A percentile compares a stretch with the other conserved stretches of the same genome.
Conservation (phyloP, 495 filamentous ascomycete species). For the Lophiostoma macrostomum region DNA sequence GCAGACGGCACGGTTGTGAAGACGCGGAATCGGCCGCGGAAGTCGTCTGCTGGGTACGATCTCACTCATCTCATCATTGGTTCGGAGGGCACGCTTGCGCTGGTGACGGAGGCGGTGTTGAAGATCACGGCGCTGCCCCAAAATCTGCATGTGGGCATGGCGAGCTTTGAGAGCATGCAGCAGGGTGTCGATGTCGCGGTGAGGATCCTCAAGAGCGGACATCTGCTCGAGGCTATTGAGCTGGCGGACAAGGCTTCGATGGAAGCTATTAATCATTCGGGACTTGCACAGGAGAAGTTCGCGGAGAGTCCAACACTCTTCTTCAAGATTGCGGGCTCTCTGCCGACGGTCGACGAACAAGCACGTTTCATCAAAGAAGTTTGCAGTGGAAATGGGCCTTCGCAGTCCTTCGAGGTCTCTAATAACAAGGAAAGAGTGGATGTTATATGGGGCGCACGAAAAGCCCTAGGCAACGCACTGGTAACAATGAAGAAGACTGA, state of each 20-base stretch:
- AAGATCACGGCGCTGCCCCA: constrained; percentile 76
- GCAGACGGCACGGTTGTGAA: constrained; percentile 90
- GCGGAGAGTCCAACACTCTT: constrained; percentile 83
- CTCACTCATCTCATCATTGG: constrained; percentile 80
- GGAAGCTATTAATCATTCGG: constrained; percentile 77
- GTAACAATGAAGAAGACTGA: constrained; percentile 51
- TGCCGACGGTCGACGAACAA: constrained; percentile 71
- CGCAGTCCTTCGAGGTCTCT: constrained; percentile 75
- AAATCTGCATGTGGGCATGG: constrained; percentile 72
- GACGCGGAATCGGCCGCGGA: constrained; percentile 72
- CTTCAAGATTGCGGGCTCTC: constrained; percentile 84
- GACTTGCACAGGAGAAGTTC: constrained; percentile 65
- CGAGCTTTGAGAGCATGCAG: constrained; percentile 71
- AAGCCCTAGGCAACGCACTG: constrained; percentile 73
- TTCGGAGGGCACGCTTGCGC: constrained; percentile 83
- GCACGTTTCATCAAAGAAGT: constrained; percentile 62
- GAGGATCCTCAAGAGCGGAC: constrained; percentile 70
- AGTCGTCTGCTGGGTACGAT: constrained; percentile 84
- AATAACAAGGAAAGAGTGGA: constrained; percentile 27
- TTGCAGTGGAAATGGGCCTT: constrained; percentile 56
- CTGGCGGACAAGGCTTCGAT: constrained; percentile 88
- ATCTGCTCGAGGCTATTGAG: constrained; percentile 82
- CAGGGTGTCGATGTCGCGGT: constrained; percentile 76
- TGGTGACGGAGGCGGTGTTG: constrained; percentile 81
- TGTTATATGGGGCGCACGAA: constrained; percentile 70